Evolutionary conservation across 148 eudicot species (phyloP).

Genomic region (Cornus kousa): DNA sequence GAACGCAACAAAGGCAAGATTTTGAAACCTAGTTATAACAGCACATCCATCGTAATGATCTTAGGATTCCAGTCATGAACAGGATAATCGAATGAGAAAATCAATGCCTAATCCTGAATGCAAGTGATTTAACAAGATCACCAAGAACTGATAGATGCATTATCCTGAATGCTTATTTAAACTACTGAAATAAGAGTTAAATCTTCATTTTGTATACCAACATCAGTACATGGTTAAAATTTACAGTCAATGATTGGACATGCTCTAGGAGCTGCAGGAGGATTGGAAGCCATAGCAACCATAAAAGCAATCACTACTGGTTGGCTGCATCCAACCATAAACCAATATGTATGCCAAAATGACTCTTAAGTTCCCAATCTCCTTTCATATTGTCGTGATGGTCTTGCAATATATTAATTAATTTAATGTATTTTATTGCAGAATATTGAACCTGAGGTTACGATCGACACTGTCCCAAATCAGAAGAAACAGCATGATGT

Average conservation of each 20-base stretch:
- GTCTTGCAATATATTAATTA: neutral
- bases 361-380: neutral
- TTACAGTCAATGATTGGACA: constrained; percentile 28
- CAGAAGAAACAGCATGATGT: constrained; percentile 15
- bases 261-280: constrained; percentile 23
- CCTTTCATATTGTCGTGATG: neutral
- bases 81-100: neutral
- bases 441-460: constrained; percentile 19
- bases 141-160: neutral
- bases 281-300: constrained; percentile 23
- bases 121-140: neutral
- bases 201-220: neutral
- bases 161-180: too few relatives aligned
- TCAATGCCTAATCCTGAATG: neutral
- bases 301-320: constrained; percentile 18
- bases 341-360: constrained; percentile 16
- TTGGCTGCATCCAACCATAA: constrained; percentile 25
- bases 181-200: neutral
- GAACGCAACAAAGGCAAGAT: constrained; percentile 34
- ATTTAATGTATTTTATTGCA: constrained; percentile 3
- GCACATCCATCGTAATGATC: neutral
- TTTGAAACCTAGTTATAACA: neutral
- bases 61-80: neutral
- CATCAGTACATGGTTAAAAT: neutral
- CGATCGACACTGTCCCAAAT: constrained; percentile 15